phyloP scores from a whole-genome alignment of 371 early-diverging fungal genomes.

The Homolaphlyctis polyrhiza region DNA sequence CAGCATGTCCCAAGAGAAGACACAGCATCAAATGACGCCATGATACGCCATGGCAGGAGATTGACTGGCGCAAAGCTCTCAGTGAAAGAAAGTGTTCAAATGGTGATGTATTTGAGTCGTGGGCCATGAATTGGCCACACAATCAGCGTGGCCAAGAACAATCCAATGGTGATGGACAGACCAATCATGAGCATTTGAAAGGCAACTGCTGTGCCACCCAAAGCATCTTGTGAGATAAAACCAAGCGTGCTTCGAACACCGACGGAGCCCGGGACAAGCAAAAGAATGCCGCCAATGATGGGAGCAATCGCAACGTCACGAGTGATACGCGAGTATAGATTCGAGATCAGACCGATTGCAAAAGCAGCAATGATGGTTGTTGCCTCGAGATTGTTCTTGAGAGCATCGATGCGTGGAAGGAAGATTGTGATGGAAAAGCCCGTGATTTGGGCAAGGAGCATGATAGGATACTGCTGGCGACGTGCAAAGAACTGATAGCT shows the following conservation, averaged over 20 bases:
- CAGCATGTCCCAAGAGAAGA: too few relatives aligned
- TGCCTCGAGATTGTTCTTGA: constrained; percentile 17
- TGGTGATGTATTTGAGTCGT: constrained; percentile 23
- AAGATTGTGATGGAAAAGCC: constrained; percentile 21
- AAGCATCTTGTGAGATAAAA: constrained; percentile 25
- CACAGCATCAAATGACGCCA: too few relatives aligned
- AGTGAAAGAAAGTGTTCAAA: constrained; percentile 20
- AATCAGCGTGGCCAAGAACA: constrained; percentile 49
- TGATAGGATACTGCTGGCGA: constrained; percentile 27
- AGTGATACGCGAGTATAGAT: constrained; percentile 43
- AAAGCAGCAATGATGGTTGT: constrained; percentile 22
- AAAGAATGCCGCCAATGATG: constrained; percentile 45
- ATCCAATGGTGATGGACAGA: constrained; percentile 48
- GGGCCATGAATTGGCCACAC: constrained; percentile 44
- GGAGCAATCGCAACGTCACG: constrained; percentile 47
- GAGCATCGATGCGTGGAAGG: constrained; percentile 15
- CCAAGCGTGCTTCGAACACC: constrained; percentile 49
- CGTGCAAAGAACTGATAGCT: constrained; percentile 24
- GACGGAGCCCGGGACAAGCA: constrained; percentile 52
- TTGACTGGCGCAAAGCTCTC: too few relatives aligned
- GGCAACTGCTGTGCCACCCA: constrained; percentile 32
- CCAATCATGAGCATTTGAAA: constrained; percentile 51
- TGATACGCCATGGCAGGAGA: too few relatives aligned
- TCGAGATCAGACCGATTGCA: constrained; percentile 28
- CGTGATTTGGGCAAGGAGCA: constrained; percentile 21